Evolutionary conservation across 2,329 filamentous ascomycete genomes (phyloP).

Genomic region (Taxawa tesnikishii): DNA sequence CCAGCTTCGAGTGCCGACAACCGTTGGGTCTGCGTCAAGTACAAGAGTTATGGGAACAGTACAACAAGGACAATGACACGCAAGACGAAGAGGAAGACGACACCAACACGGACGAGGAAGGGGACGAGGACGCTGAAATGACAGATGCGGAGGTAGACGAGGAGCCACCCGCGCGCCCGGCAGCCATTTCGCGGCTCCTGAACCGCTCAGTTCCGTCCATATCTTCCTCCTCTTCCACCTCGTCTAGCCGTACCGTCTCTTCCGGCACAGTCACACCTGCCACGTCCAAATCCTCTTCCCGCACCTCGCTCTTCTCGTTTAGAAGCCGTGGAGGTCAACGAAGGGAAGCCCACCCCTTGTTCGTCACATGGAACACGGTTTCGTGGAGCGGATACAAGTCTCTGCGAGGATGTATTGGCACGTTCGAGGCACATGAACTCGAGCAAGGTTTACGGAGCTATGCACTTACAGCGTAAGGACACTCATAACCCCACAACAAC

Average conservation of each 20-base stretch:
- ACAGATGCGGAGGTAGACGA: constrained; percentile 16
- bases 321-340: constrained; percentile 14
- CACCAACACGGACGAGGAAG: constrained; percentile 12
- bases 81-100: constrained; percentile 28
- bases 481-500: constrained; percentile 1
- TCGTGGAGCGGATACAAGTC: constrained; percentile 48
- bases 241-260: constrained; percentile 5
- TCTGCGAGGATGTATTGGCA: constrained; percentile 91
- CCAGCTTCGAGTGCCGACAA: constrained; percentile 59
- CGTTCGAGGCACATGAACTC: constrained; percentile 70
- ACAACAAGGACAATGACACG: constrained; percentile 24
- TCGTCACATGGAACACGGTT: constrained; percentile 87
- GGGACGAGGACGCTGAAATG: constrained; percentile 15
- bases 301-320: constrained; percentile 29
- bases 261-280: constrained; percentile 17
- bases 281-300: constrained; percentile 33
- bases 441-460: constrained; percentile 64
- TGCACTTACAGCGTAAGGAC: constrained; percentile 62
- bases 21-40: constrained; percentile 56
- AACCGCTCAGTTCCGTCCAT: constrained; percentile 12
- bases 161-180: constrained; percentile 18
- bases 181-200: constrained; percentile 32
- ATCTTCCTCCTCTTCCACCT: constrained; percentile 13
- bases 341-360: constrained; percentile 52
- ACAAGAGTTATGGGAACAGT: constrained; percentile 53